Evolutionary conservation across 2,329 filamentous ascomycete genomes (phyloP).

Genomic region (Stagonosporopsis vannaccii): DNA sequence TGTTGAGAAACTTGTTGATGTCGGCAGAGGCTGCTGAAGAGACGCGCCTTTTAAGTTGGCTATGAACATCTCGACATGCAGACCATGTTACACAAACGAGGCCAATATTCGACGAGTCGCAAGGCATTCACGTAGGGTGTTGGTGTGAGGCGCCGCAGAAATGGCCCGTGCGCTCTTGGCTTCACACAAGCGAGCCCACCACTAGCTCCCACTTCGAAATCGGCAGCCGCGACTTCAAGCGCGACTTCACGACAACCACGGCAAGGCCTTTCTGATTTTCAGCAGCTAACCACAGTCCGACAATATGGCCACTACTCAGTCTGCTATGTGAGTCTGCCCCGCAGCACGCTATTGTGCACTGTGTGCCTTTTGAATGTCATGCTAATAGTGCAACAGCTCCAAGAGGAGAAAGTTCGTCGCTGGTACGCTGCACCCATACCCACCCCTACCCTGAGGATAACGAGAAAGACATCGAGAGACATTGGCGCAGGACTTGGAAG

Average conservation of each 20-base stretch:
- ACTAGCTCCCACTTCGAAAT: conserved; percentile 18
- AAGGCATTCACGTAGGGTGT: not conserved
- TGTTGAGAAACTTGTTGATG: not conserved
- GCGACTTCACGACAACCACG: conserved; percentile 26
- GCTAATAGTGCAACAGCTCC: conserved; percentile 65
- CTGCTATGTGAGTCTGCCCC: conserved; percentile 49
- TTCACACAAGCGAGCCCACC: conserved; percentile 8
- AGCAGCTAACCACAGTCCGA: conserved; percentile 45
- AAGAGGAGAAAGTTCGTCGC: conserved; percentile 79
- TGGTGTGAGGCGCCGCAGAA: not conserved
- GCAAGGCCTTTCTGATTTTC: conserved; percentile 44
- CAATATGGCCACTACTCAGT: conserved; percentile 52
- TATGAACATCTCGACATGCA: not conserved
- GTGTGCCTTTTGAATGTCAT: conserved; percentile 9
- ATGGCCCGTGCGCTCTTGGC: not conserved
- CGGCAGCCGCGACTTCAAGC: conserved; percentile 11
- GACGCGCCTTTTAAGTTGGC: no score
- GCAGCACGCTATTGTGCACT: not conserved
- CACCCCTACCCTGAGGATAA: conserved; percentile 14
- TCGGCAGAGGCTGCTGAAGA: no score
- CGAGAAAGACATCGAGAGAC: conserved; percentile 9
- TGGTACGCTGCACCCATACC: conserved; percentile 47
- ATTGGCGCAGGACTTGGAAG: conserved; percentile 4
- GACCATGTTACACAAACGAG: not conserved
- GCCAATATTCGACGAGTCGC: not conserved